A percentile compares a stretch with the other conserved stretches of the same genome.
phyloP scores from a whole-genome alignment of 2,329 filamentous ascomycete species.

The Fusarium virguliforme region DNA sequence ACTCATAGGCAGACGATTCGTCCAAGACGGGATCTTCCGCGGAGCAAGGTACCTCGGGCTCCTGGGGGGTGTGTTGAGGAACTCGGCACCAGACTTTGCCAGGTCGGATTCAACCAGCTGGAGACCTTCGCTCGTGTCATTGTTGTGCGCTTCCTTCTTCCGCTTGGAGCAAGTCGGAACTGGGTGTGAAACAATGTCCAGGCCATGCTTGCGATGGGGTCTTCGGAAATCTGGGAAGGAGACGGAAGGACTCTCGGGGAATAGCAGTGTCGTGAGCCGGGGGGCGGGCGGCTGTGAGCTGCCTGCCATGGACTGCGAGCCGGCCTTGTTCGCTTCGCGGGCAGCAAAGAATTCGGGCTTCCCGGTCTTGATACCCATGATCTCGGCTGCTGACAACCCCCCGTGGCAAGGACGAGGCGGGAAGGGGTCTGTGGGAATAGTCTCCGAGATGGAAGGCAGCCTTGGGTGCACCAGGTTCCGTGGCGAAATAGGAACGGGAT shows the following conservation, averaged over 20 bases:
- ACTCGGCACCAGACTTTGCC: slow-evolving; percentile 53
- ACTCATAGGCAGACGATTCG: slow-evolving; percentile 54
- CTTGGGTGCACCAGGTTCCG: slow-evolving; percentile 17
- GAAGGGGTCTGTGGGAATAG: slow-evolving; percentile 22
- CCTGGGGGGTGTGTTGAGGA: slow-evolving; percentile 51
- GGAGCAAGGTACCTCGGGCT: neutral
- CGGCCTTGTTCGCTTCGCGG: slow-evolving; percentile 57
- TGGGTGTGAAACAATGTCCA: neutral
- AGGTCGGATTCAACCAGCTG: slow-evolving; percentile 39
- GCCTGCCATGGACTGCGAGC: slow-evolving; percentile 19
- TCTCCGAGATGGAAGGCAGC: slow-evolving; percentile 44
- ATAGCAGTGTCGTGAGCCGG: neutral
- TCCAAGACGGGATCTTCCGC: slow-evolving; percentile 35
- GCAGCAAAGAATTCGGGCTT: slow-evolving; percentile 61
- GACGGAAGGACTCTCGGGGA: neutral
- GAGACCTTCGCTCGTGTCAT: neutral
- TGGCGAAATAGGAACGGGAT: slow-evolving; percentile 27
- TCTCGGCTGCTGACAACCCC: slow-evolving; percentile 43
- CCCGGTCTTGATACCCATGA: slow-evolving; percentile 56
- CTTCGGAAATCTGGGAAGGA: neutral
- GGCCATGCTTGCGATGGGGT: neutral
- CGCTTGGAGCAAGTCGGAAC: neutral
- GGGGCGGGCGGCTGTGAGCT: neutral
- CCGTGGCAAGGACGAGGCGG: neutral
- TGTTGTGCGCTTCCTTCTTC: slow-evolving; percentile 6